Base-by-base conservation (phyloP, 2,329 filamentous ascomycete genomes). In the Diaporthe sp. region DNA sequence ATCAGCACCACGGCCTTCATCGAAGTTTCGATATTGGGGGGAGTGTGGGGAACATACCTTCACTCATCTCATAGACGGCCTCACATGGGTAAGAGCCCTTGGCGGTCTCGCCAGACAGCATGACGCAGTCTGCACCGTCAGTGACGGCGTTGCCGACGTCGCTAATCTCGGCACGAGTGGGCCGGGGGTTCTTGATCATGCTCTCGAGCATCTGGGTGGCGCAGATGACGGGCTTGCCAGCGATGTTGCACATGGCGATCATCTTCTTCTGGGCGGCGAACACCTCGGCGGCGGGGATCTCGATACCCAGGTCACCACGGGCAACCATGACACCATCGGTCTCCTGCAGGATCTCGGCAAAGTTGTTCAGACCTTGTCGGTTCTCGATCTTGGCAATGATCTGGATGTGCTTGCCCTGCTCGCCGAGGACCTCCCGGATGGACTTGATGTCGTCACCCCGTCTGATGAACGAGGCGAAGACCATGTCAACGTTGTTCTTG, bases 301-400 rank as follows among this genome's bases (percentile, higher is more conserved):
- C 97, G 82, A 99, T 99, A 90, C 97, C 97, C 79, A 98, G 89
- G 84, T 98, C 97, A 89, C 97, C 97, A 92, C 97, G 96, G 82
- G 97, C 97, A 80, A 99, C 97, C 97, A 99, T 99, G 89, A 99
- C 96, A 91, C 97, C 97, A 85, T 99, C 97, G 8, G 97, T 98
- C 89, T 96, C 95, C 84, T 92, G 91, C 77, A 99, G 92, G 82
- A 99, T 99, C 89, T 98, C 96, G 81, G 94, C 93, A 86, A 99
- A 99, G 92, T 99, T 99, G 93, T 99, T 98, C 79, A 99, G 94
- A 87, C 97, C 97, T 88, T 99, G 97, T 86, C 98, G 95, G 90
- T 99, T 99, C 92, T 99, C 97, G 81, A 99, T 98, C 94, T 99
- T 99, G 91, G 97, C 94, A 85, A 99, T 98, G 88, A 99, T 98